phyloP scores from a whole-genome alignment of 139 green algal genomes.

The Zygnema cylindricum region DNA sequence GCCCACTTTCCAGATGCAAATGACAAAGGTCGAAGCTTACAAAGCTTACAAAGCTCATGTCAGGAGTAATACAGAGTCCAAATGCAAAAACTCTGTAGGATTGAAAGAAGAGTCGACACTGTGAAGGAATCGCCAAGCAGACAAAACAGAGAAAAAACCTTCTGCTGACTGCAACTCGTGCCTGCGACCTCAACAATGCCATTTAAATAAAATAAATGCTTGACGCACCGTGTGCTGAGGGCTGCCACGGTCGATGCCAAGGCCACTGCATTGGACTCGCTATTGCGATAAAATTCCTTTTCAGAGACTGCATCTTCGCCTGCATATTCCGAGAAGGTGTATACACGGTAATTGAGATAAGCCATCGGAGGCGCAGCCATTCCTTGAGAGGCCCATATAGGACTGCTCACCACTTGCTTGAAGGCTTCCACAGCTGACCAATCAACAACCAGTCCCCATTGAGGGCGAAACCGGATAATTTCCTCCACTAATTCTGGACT shows the following conservation, averaged over 20 bases:
- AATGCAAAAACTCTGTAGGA: too few relatives aligned
- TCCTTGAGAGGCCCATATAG: background rate
- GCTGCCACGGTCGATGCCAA: constrained; percentile 35
- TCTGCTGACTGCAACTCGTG: too few relatives aligned
- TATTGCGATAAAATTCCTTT: constrained; percentile 36
- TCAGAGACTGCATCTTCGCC: constrained; percentile 12
- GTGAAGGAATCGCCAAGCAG: too few relatives aligned
- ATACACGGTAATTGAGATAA: constrained; percentile 73
- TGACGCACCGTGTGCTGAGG: constrained; percentile 35
- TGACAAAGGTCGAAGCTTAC: too few relatives aligned
- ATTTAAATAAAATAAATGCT: too few relatives aligned
- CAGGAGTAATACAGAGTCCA: too few relatives aligned
- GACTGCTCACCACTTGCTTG: background rate
- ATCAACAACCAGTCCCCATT: constrained; percentile 45
- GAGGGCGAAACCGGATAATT: constrained; percentile 26
- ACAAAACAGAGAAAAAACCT: too few relatives aligned
- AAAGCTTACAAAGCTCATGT: too few relatives aligned
- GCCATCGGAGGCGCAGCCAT: constrained; percentile 53
- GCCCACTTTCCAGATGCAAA: too few relatives aligned
- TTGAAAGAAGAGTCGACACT: too few relatives aligned
- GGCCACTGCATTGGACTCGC: constrained; percentile 38
- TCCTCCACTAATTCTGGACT: background rate
- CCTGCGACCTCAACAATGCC: too few relatives aligned
- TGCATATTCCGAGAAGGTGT: constrained; percentile 60
- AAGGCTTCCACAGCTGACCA: constrained; percentile 31